Base-by-base conservation (phyloP, 2,329 filamentous ascomycete genomes). In the Calonectria hongkongensis region DNA sequence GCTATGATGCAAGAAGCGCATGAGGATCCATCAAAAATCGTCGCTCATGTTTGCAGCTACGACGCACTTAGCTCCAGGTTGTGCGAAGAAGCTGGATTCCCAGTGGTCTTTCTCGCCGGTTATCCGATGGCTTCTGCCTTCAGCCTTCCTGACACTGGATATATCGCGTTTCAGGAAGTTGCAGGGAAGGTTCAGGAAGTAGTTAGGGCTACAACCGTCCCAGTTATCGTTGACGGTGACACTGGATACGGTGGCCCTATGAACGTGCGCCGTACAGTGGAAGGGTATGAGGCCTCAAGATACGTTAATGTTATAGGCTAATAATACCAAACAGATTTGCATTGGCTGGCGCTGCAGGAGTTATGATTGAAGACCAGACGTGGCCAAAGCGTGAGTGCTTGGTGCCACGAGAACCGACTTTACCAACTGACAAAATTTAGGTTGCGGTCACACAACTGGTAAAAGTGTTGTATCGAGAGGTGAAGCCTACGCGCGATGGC, bases 211-310 rank as follows among this genome's bases (percentile, higher is more conserved):
- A 82, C 83, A 0, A 82, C 64, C 1, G 69, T 88, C 0, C 87
- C 86, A 0, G 76, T 88, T 27, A 80, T 88, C 74, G 86, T 82
- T 0, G 87, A 88, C 74, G 86, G 85, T 0, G 86, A 88, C 71
- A 88, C 86, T 0, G 87, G 87, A 3, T 88, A 88, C 66, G 87
- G 87, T 6, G 83, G 85, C 48, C 84, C 86, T 3, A 85, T 87
- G 84, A 88, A 87, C 60, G 86, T 88, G 1, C 82, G 82, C 47
- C 75, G 86, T 18, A 87, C 86, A 0, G 86, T 88, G 3, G 82
- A 87, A 63, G 73, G 77, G 75, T 76, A 68, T 50, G 70, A 47
- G 16, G 4, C 21, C 2, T 36, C 10, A 1, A 16, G 1, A 21
- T 0, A 4, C 5, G 1, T 7, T 1, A 10, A 10, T 18, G 3